Conservation (phyloP, 2,329 filamentous ascomycete genomes). For the Neonectria faginata region DNA sequence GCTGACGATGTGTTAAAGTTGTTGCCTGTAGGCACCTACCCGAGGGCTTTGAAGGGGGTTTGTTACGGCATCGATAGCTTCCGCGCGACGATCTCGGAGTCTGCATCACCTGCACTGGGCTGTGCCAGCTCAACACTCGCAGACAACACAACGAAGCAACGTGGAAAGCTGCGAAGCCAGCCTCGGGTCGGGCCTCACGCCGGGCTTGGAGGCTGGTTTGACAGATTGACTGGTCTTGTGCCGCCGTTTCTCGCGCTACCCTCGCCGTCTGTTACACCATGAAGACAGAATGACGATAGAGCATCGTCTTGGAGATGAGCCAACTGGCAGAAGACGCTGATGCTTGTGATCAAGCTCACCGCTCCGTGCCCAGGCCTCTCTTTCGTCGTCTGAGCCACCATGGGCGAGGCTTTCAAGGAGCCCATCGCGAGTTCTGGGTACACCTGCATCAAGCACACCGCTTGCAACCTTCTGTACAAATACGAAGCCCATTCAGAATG, state of each 20-base stretch:
- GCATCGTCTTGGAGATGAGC: neutral
- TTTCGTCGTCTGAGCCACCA: neutral
- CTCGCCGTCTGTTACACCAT: neutral
- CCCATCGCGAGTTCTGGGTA: constrained; percentile 3
- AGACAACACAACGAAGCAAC: neutral
- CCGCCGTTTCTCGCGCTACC: neutral
- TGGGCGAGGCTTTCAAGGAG: neutral
- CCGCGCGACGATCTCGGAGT: neutral
- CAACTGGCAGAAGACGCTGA: neutral
- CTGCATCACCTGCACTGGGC: neutral
- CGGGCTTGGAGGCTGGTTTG: neutral
- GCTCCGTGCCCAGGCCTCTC: neutral
- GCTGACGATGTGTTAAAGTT: neutral
- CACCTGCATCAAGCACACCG: neutral
- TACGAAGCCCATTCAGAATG: neutral
- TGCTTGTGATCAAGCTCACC: neutral
- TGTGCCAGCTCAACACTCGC: neutral
- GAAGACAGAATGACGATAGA: neutral
- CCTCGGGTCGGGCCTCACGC: no score
- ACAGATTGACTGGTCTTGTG: neutral
- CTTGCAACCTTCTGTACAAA: neutral
- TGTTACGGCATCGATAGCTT: neutral
- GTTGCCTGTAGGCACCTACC: neutral
- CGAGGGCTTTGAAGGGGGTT: neutral
- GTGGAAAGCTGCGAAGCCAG: neutral